Base-by-base conservation (phyloP, 2,329 filamentous ascomycete species). In the Diplodia mutila region DNA sequence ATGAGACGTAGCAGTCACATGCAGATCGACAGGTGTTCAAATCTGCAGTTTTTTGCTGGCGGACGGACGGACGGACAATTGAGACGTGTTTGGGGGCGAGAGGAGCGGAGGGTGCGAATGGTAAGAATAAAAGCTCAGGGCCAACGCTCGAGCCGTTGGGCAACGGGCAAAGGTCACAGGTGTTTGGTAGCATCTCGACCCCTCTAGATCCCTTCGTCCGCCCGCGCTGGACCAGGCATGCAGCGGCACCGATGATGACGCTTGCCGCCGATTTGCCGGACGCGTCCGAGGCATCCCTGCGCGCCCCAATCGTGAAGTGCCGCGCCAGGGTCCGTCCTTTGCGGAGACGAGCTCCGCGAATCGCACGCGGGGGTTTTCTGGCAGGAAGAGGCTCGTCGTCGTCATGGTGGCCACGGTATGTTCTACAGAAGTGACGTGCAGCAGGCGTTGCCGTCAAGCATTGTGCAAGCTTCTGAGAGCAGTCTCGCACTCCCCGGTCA, bases 191-290 rank as follows among this genome's bases (percentile, higher is more conserved):
- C 57, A 61, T 61, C 57, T 61, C 57, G 57, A 64, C 61, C 61
- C 61, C 61, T 65, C 61, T 54, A 21, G 61, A 65, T 65, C 61
- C 61, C 25, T 65, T 65, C 61, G 61, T 46, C 61, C 61, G 61
- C 61, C 61, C 61, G 61, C 61, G 57, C 57, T 61, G 57, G 57
- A n/a, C 21, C 55, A 46, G 42, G 55, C 57, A 52, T 39, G 48
- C 32, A 54, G 61, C 61, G 61, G 49, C 49, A 42, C 61, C 42
- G 39, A 54, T 54, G 49, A 63, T 63, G 59, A 63, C 59, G 59
- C 59, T 37, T 34, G 55, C 57, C 59, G 42, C 42, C 59, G 59
- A 63, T 63, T 63, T 63, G 46, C 46, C 59, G 59, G 46, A 5
- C 59, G 46, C n/a, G 46, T 21, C 46, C 42, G 42, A 23, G 37